phyloP scores from a whole-genome alignment of 169 alveolate genomes.

The Eimeria praecox region DNA sequence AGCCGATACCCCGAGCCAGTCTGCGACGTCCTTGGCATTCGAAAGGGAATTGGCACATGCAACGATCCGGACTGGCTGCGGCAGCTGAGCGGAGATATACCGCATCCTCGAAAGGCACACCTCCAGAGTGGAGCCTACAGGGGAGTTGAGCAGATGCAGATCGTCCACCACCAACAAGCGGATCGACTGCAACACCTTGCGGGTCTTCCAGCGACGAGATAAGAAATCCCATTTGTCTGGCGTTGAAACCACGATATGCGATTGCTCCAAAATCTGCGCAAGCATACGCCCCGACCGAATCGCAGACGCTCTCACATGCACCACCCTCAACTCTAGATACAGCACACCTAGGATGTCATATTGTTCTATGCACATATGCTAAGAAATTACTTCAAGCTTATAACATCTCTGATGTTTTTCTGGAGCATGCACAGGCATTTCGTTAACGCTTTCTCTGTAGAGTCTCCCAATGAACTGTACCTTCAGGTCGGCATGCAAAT shows the following conservation, averaged over 20 bases:
- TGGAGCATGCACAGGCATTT: neutral
- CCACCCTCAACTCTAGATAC: neutral
- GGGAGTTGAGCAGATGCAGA: conserved; percentile 93
- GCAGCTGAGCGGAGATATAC: conserved; percentile 94
- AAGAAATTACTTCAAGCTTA: neutral
- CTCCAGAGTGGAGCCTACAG: conserved; percentile 89
- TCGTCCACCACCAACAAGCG: conserved; percentile 97
- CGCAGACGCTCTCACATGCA: neutral
- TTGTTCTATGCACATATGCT: neutral
- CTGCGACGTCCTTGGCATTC: conserved; percentile 88
- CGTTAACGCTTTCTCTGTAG: neutral
- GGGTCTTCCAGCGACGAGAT: conserved; percentile 91
- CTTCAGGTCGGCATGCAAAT: conserved; percentile 81
- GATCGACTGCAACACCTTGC: conserved; percentile 87
- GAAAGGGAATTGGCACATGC: conserved; percentile 86
- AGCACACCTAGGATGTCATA: neutral
- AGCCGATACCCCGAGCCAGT: conserved; percentile 88
- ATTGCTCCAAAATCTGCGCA: conserved; percentile 84
- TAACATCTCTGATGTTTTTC: neutral
- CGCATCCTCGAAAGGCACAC: conserved; percentile 97
- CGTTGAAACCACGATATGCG: conserved; percentile 87
- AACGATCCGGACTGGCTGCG: conserved; percentile 86
- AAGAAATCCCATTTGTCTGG: conserved; percentile 85
- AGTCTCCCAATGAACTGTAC: conserved; percentile 9
- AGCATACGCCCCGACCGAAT: neutral